Evolutionary conservation across 2,329 filamentous ascomycete genomes (phyloP), one percentile per base, ranked within the genome.

Genomic region (Fusarium xyrophilum): DNA sequence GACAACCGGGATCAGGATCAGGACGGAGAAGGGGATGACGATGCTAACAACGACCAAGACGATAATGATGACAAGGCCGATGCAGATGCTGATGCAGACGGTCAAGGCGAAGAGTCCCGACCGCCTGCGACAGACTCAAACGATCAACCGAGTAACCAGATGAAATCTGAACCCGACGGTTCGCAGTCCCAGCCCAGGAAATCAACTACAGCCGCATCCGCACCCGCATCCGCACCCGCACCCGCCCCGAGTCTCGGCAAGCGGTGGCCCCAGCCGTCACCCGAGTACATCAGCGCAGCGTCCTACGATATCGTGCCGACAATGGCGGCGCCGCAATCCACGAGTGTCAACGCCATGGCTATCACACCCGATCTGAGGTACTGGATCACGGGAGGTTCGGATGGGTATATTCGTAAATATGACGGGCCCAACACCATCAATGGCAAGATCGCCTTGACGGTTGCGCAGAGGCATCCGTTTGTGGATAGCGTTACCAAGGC

Each of bases 401-500:
- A 99, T 80, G 95, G 96, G 48, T 99, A 97, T 76, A 95, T 99
- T 67, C 88, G 96, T 60, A 98, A 97, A 79, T 98, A 96, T 80
- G 96, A 99, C 77, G 97, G 96, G 78, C 90, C 92, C 6, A 93
- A 93, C 36, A 97, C 96, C 8, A 94, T 96, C 71, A 99, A 99
- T 76, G 93, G 93, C 68, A 97, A 97, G 80, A 88, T 96, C 35
- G 89, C 95, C 64, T 83, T 99, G 73, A 99, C 96, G 0, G 96
- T 99, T 9, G 96, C 96, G 33, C 96, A 99, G 81, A 86, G 92
- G 50, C 96, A 99, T 76, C 96, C 96, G 0, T 99, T 98, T 74
- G 96, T 99, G 40, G 96, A 99, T 77, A 97, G 93, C 73, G 96
- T 99, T 43, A 93, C 93, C 58, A 99, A 99, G 79, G 94, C 95